Evolutionary conservation across 2,329 filamentous ascomycete genomes (phyloP), one percentile per base, ranked within the genome.

Genomic region (Neophaeococcomyces mojaviensis): DNA sequence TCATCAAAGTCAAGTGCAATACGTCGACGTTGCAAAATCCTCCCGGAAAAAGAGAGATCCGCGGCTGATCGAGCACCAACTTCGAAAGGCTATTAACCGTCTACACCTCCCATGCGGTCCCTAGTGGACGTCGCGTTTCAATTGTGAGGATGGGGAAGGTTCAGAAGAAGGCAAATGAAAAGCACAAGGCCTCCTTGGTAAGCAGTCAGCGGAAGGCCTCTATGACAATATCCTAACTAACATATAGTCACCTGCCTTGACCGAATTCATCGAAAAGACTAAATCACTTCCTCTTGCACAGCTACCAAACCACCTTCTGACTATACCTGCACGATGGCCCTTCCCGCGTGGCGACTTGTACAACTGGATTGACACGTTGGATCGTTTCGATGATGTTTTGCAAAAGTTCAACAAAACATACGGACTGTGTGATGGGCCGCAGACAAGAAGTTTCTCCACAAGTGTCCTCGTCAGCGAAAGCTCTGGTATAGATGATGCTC

Each of bases 301-400:
- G 62, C 76, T 98, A 55, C 86, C 88, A 56, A 71, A 78, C 58
- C 79, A 84, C 55, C 83, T 98, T 54, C 74, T 76, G 58, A 78
- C 77, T 46, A 97, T 97, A 63, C 88, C 90, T 48, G 82, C 82
- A 54, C 76, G 83, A 76, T 98, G 92, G 92, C 88, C 89, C 2
- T 94, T 97, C 61, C 90, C 90, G 32, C 81, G 90, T 64, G 94
- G 92, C 50, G 92, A 98, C 64, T 73, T 97, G 24, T 97, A 97
- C 64, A 90, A 98, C 72, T 98, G 94, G 94, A 96, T 98, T 55
- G 83, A 86, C 22, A 77, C 95, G 19, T 70, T 98, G 49, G 94
- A 98, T 65, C 83, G 88, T 48, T 97, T 98, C 66, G 92, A 98
- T 66, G 79, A 78, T 59, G 81, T 97, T 53, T 71, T 98, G 33